A percentile compares a stretch with the other conserved stretches of the same genome.
These are phyloP conservation scores for Juglanconis juglandina DNA, from an alignment of 2,329 filamentous ascomycete species.

Conservation along the genomic window DNA sequence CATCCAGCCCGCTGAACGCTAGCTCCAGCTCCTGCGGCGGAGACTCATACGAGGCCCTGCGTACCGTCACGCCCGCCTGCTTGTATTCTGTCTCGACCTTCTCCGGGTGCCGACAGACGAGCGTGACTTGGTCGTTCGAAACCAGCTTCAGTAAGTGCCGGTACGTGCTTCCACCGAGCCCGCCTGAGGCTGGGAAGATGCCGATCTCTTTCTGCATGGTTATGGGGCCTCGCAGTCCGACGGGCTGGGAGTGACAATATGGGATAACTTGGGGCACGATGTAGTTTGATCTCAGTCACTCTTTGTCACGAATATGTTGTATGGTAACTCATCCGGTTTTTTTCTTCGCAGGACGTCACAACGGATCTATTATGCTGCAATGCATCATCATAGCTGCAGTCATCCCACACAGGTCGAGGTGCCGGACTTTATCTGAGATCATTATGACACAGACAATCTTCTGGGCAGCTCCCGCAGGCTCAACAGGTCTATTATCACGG, in stretches of 20 bases:
- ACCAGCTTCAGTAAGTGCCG: constrained; percentile 43
- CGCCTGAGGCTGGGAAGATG: constrained; percentile 51
- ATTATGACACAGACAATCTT: too few relatives aligned
- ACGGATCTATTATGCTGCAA: too few relatives aligned
- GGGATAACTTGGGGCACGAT: too few relatives aligned
- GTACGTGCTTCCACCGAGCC: constrained; percentile 48
- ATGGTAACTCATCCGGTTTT: too few relatives aligned
- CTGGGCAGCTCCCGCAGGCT: too few relatives aligned
- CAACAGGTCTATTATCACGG: too few relatives aligned
- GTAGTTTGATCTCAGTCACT: not conserved
- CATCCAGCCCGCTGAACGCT: constrained; percentile 47
- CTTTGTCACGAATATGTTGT: not conserved
- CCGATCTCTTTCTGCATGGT: constrained; percentile 34
- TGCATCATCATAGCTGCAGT: too few relatives aligned
- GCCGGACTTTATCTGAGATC: too few relatives aligned
- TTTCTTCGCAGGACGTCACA: too few relatives aligned
- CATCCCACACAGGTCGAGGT: too few relatives aligned
- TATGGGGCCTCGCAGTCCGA: not conserved
- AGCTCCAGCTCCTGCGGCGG: constrained; percentile 38
- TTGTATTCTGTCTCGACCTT: constrained; percentile 37
- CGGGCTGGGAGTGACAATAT: not conserved
- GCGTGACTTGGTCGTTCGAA: constrained; percentile 41
- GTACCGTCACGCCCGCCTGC: constrained; percentile 44
- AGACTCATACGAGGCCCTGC: constrained; percentile 49
- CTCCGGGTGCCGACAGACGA: constrained; percentile 43